Base-by-base conservation (phyloP, 768 basidiomycete genomes). In the Pleurotus cornucopiae region DNA sequence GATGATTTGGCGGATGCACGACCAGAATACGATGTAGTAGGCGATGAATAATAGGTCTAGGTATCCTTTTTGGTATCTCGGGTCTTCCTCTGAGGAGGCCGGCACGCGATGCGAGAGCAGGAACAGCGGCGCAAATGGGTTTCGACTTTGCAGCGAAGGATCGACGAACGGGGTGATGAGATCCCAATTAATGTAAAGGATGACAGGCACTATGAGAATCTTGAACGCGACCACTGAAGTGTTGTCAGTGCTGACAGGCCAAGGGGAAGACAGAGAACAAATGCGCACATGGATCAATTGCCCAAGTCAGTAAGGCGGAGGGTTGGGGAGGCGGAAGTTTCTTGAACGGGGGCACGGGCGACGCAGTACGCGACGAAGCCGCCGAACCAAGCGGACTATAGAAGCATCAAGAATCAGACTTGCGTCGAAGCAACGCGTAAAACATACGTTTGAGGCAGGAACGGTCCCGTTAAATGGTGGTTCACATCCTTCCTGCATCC, bases 21-120 rank as follows among this genome's bases (percentile, higher is more conserved):
- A 95, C 74, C 88, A 98, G 63, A 96, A 84, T 49, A 98, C 73
- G 69, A 98, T 76, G 65, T 95, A 76, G 70, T 91, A 95, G 2
- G 78, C 77, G 46, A 98, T 62, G 72, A 99, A 99, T 13, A 79
- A 64, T 6, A 94, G 59, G 66, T 98, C 96, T 57, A 81, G 70
- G 61, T 78, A 88, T 13, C 81, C 81, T 71, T 94, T 98, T 39
- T 73, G 73, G 64, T 90, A 92, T 30, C 80, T 80, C 0, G 81
- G 79, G 60, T 85, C 81, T 0, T 79, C 77, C 5, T 73, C 70
- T 4, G 77, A 66, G 0, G 85, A 80, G 2, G 71, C 70, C 7
- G 82, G 72, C 26, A 89, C 57, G n/a, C 62, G 79, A 60, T 89
- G 73, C 11, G 91, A 88, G 54, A 94, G 76, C 61, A 89, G 81